These are phyloP conservation scores for Thuja plicata DNA, from an alignment of 83 land plant genomes.

Conservation along the genomic window DNA sequence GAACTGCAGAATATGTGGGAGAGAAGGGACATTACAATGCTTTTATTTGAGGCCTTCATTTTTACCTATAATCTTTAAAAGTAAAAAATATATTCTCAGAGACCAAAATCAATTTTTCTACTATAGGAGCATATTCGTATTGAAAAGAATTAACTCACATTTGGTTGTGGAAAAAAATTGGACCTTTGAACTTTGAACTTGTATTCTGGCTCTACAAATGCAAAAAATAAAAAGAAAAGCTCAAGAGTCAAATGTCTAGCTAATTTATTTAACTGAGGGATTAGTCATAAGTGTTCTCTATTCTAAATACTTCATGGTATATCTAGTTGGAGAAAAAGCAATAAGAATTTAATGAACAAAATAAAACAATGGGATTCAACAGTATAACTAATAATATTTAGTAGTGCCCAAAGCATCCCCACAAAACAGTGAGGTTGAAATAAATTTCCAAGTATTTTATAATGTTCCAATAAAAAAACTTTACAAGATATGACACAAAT, in stretches of 20 bases:
- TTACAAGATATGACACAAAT: neutral
- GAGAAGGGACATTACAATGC: neutral
- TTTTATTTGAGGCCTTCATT: neutral
- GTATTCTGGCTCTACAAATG: conserved; percentile 73
- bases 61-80: neutral
- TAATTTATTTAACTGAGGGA: neutral
- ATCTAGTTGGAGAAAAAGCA: neutral
- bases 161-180: conserved; percentile 91
- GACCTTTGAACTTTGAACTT: conserved; percentile 74
- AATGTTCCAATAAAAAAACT: neutral
- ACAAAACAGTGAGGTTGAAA: neutral
- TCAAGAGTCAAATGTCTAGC: conserved; percentile 1
- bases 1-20: neutral
- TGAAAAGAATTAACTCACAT: conserved; percentile 45
- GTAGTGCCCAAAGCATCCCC: neutral
- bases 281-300: neutral
- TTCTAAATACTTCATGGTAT: neutral
- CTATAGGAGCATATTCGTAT: neutral
- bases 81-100: neutral
- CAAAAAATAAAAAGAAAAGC: conserved; percentile 6
- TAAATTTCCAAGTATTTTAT: neutral
- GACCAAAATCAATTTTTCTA: neutral
- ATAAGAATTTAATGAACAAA: neutral
- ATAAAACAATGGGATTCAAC: neutral
- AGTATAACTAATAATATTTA: neutral